Percentiles rank a stretch among this genome's conserved stretches.
phyloP scores from a whole-genome alignment of 2,329 filamentous ascomycete genomes.

The Zymoseptoria pseudotritici region DNA sequence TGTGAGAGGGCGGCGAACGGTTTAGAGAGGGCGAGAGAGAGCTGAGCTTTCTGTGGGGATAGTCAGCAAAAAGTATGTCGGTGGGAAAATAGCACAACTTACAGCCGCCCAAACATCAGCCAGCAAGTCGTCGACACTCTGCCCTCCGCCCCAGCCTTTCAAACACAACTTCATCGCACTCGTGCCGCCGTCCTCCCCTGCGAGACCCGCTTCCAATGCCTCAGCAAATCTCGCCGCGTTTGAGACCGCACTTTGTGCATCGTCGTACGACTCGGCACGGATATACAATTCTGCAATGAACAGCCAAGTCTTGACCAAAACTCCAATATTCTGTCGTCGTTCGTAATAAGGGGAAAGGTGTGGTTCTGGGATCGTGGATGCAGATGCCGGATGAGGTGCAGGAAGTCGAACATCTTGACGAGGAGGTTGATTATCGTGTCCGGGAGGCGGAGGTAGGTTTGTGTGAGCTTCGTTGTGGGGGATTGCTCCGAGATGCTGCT shows the following conservation, averaged over 20 bases:
- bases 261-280: conserved; percentile 69
- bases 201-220: conserved; percentile 59
- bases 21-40: conserved; percentile 54
- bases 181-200: conserved; percentile 48
- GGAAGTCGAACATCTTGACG: conserved; percentile 39
- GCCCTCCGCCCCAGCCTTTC: conserved; percentile 69
- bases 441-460: conserved; percentile 31
- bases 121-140: conserved; percentile 76
- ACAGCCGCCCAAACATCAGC: conserved; percentile 78
- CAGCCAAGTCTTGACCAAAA: conserved; percentile 77
- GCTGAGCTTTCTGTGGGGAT: conserved; percentile 53
- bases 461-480: conserved; percentile 34
- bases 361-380: conserved; percentile 35
- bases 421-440: conserved; percentile 35
- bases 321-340: conserved; percentile 48
- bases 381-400: conserved; percentile 30
- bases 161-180: conserved; percentile 56
- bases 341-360: conserved; percentile 45
- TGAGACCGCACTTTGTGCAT: conserved; percentile 68
- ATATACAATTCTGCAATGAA: conserved; percentile 85
- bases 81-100: conserved; percentile 28
- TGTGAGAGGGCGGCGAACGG: conserved; percentile 64
- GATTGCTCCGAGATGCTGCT: conserved; percentile 31
- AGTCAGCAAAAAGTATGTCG: conserved; percentile 8
- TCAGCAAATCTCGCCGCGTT: conserved; percentile 75